Conservation (phyloP, 495 filamentous ascomycete genomes). For the Trichoderma reesei region DNA sequence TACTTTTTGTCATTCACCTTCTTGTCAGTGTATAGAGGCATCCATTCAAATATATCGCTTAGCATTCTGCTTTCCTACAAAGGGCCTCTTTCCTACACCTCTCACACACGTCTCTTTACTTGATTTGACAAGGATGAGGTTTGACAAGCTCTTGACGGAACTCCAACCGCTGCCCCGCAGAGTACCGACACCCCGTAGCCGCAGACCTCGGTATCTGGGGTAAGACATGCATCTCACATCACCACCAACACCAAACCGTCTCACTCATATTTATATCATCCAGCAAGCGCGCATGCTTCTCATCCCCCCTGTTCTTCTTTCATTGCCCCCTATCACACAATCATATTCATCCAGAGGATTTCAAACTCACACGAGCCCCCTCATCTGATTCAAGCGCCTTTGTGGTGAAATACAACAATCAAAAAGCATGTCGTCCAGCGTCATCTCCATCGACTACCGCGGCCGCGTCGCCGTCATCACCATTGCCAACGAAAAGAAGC, state of each 20-base stretch:
- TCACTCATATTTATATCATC: not conserved
- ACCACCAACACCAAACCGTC: too few relatives aligned
- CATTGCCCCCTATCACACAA: too few relatives aligned
- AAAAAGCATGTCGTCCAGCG: conserved; percentile 6
- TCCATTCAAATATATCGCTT: too few relatives aligned
- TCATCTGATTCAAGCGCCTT: not conserved
- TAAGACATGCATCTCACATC: not conserved
- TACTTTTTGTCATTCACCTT: not conserved
- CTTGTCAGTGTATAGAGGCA: not conserved
- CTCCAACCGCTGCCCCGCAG: not conserved
- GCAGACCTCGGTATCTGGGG: conserved; percentile 6
- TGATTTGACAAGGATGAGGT: not conserved
- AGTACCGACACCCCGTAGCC: not conserved
- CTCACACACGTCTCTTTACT: too few relatives aligned
- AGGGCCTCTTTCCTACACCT: too few relatives aligned
- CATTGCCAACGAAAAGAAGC: conserved; percentile 73
- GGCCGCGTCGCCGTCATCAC: conserved; percentile 83
- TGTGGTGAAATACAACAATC: not conserved
- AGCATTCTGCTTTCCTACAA: too few relatives aligned
- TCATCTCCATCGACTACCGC: conserved; percentile 36
- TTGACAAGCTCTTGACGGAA: not conserved
- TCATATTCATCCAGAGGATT: too few relatives aligned
- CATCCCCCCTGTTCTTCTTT: too few relatives aligned
- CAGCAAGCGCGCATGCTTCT: not conserved
- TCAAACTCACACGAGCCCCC: too few relatives aligned